Evolutionary conservation across 2,329 filamentous ascomycete species (phyloP), one percentile per base, ranked within the genome.

Genomic region (Trichoderma brevicompactum): DNA sequence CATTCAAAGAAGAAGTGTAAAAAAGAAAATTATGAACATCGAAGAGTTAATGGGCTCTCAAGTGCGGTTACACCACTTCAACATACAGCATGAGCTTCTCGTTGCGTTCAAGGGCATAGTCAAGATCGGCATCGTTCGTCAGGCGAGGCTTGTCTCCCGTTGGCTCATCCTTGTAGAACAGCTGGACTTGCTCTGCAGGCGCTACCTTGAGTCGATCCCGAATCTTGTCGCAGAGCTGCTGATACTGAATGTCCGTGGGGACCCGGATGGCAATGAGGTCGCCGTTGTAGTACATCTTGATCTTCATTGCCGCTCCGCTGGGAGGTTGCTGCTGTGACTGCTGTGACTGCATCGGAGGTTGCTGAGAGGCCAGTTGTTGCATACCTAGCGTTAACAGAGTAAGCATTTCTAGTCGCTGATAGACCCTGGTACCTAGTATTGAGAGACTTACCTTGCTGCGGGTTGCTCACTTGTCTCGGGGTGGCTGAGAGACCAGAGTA

Each of bases 251-350:
- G 63, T 96, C 91, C 1, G 85, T 85, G 0, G 94, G 90, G 64
- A 98, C 92, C 40, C 94, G 89, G 72, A 99, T 93, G 50, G 95
- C 91, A 70, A 97, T 94, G 65, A 96, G 87, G 70, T 97, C 94
- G 67, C 94, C 90, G 69, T 94, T 91, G 80, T 92, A 97, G 80
- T 92, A 95, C 62, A 97, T 90, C 80, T 98, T 98, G 75, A 98
- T 91, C 78, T 97, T 98, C 81, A 97, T 89, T 3, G 40, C 77
- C 48, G 49, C 53, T 34, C 34, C 46, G 46, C 41, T 38, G 62
- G 62, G 64, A 74, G 46, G 44, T 34, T 60, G 40, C 15, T 43
- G 77, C 54, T 38, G 36, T 6, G 36, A 41, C n/a, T 40, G 43
- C 36, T 38, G 58, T 9, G 28, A 15, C 36, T 61, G 56, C 19